phyloP scores from a whole-genome alignment of 345 rosid genomes.

The Dimocarpus longan region DNA sequence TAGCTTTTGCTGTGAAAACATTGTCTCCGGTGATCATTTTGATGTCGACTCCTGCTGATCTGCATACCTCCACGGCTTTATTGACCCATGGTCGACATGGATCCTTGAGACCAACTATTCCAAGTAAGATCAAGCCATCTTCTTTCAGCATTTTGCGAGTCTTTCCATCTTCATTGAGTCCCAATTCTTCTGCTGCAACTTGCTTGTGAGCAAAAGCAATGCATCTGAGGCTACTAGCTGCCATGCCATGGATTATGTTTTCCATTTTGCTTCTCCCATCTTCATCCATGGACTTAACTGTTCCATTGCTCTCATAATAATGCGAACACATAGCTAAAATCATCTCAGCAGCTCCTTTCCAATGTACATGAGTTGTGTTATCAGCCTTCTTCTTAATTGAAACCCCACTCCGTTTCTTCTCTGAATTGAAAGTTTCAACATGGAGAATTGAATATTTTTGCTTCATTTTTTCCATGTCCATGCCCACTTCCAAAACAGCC shows the following conservation, averaged over 20 bases:
- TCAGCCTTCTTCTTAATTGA: conserved; percentile 39
- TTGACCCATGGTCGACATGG: conserved; percentile 63
- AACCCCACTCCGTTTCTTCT: conserved; percentile 66
- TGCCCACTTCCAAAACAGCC: conserved; percentile 46
- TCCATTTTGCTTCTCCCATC: conserved; percentile 36
- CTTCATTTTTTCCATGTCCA: conserved; percentile 55
- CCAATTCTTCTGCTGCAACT: conserved; percentile 29
- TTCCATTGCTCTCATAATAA: conserved; percentile 41
- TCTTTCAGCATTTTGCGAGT: conserved; percentile 34
- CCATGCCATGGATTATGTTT: conserved; percentile 51
- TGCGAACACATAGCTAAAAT: conserved; percentile 56
- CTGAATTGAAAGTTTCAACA: conserved; percentile 63
- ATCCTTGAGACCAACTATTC: conserved; percentile 71
- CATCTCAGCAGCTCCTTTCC: conserved; percentile 80
- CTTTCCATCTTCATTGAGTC: conserved; percentile 3
- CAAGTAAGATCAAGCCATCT: conserved; percentile 47
- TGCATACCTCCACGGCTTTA: conserved; percentile 60
- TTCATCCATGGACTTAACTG: conserved; percentile 33
- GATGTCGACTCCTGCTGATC: conserved; percentile 56
- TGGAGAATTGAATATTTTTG: conserved; percentile 35
- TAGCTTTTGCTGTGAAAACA: conserved; percentile 70
- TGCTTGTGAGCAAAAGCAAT: conserved; percentile 64
- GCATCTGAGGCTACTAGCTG: conserved; percentile 65
- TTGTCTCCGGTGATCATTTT: conserved; percentile 82
- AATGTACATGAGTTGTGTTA: conserved; percentile 49